Conservation (phyloP, 106 monocot species). For the Allium fistulosum region DNA sequence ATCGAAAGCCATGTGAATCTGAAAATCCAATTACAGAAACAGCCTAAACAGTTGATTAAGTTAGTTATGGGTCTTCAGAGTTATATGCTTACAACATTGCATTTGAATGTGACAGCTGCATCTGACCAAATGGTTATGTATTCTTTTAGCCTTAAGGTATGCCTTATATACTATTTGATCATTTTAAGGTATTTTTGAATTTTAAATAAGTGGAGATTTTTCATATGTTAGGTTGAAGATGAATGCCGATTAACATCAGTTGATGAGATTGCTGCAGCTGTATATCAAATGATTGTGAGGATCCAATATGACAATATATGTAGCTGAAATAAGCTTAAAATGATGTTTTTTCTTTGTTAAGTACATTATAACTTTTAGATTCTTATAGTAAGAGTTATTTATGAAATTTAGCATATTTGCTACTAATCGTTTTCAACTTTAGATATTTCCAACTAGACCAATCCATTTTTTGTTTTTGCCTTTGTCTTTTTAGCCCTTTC, state of each 20-base stretch:
- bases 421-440: too few species aligned
- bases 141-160: conserved; percentile 90
- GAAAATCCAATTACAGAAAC: conserved; percentile 43
- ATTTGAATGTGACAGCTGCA: conserved; percentile 67
- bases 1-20: conserved; percentile 85
- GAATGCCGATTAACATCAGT: conserved; percentile 34
- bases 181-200: not conserved
- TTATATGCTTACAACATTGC: conserved; percentile 54
- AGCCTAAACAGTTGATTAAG: conserved; percentile 66
- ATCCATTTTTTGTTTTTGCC: too few species aligned
- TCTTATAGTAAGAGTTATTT: too few species aligned
- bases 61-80: conserved; percentile 52
- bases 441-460: too few species aligned
- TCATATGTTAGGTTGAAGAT: conserved; percentile 39
- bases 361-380: too few species aligned
- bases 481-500: too few species aligned
- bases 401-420: too few species aligned
- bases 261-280: conserved; percentile 40
- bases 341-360: not conserved
- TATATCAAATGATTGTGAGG: conserved; percentile 36
- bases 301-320: conserved; percentile 19
- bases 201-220: not conserved
- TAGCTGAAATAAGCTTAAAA: not conserved
- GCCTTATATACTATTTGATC: not conserved
- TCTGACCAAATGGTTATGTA: conserved; percentile 46